A percentile compares a stretch with the other conserved stretches of the same genome.
Conservation (phyloP, 106 monocot species). For the Dendrobium catenatum region DNA sequence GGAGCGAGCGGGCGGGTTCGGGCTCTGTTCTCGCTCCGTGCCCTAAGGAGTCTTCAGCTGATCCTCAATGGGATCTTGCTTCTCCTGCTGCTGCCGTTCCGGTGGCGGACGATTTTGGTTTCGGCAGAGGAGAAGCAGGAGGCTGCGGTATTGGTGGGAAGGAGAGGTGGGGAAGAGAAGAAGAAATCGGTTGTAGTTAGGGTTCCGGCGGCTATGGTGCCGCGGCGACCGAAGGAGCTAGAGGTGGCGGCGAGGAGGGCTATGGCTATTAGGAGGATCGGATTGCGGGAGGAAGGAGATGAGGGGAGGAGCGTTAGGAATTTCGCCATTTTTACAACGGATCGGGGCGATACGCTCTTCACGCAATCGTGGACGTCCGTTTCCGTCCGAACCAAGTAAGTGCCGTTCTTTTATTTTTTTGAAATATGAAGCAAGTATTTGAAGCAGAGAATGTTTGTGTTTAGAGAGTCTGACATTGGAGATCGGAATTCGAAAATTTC, state of each 20-base stretch:
- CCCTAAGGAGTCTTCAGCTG: constrained; percentile 19
- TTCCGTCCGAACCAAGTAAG: constrained; percentile 25
- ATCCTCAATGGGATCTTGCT: constrained; percentile 31
- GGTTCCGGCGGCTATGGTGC: constrained; percentile 19
- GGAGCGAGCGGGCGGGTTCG: constrained; percentile 30
- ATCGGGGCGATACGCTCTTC: constrained; percentile 62
- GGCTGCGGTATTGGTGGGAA: not conserved
- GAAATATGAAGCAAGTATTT: not conserved
- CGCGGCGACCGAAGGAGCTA: constrained; percentile 21
- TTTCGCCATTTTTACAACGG: constrained; percentile 39
- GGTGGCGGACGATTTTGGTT: constrained; percentile 11
- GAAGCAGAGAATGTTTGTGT: too few relatives aligned
- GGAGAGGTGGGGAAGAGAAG: constrained; percentile 1
- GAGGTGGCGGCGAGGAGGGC: constrained; percentile 46
- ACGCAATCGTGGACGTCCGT: constrained; percentile 68
- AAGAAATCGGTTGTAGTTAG: not conserved
- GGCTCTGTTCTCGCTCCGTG: constrained; percentile 31
- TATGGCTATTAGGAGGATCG: constrained; percentile 52
- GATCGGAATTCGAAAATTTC: too few relatives aligned
- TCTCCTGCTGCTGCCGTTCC: constrained; percentile 33
- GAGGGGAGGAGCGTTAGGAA: constrained; percentile 26
- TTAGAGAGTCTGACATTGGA: too few relatives aligned
- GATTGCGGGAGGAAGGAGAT: constrained; percentile 11
- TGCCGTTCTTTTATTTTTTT: not conserved
- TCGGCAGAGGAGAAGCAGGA: not conserved